Conservation (phyloP, 306 rosid genomes). For the Vicia faba region DNA sequence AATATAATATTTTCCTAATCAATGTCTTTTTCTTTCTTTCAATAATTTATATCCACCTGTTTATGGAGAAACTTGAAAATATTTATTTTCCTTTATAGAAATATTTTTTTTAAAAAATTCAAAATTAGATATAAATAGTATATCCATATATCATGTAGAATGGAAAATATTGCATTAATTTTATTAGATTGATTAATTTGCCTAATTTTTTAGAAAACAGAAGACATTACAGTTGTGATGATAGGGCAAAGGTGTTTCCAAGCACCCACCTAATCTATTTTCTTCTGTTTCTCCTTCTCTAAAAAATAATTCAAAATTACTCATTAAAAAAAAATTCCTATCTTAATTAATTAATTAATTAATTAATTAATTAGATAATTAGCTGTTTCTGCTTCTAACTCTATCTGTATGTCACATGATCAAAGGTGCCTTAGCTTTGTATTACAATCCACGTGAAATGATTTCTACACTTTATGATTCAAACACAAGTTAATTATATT, state of each 20-base stretch:
- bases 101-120: not conserved
- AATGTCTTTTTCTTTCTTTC: slow-evolving; percentile 11
- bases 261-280: too few relatives aligned
- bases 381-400: slow-evolving; percentile 54
- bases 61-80: not conserved
- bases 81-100: not conserved
- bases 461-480: slow-evolving; percentile 37
- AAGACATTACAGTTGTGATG: too few relatives aligned
- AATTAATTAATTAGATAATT: slow-evolving; percentile 30
- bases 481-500: slow-evolving; percentile 1
- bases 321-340: too few relatives aligned
- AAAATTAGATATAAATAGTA: not conserved
- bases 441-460: slow-evolving; percentile 61
- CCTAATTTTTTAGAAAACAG: too few relatives aligned
- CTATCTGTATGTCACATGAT: slow-evolving; percentile 60
- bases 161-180: too few relatives aligned
- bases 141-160: too few relatives aligned
- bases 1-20: slow-evolving; percentile 21
- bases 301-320: too few relatives aligned
- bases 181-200: too few relatives aligned
- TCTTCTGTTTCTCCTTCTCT: too few relatives aligned
- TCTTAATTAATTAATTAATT: too few relatives aligned
- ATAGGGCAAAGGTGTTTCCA: too few relatives aligned
- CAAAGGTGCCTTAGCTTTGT: slow-evolving; percentile 46
- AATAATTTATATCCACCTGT: slow-evolving; percentile 3